phyloP scores from a whole-genome alignment of 192 early-diverging fungal species.

The Rhizophagus clarus region DNA sequence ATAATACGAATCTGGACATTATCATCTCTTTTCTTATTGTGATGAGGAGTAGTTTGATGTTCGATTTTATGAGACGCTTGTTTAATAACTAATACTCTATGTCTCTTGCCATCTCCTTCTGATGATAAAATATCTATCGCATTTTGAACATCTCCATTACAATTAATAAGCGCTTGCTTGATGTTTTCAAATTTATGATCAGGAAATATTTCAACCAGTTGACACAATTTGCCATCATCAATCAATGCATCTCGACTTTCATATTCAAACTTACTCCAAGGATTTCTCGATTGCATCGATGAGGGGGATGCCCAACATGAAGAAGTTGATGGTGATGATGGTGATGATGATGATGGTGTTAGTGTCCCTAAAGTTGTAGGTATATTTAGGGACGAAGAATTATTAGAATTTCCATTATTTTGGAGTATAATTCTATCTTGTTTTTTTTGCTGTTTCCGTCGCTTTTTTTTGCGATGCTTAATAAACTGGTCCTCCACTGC shows the following conservation, averaged over 20 bases:
- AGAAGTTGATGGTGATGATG: background rate
- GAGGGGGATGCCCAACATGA: background rate
- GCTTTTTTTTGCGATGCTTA: slow-evolving; percentile 29
- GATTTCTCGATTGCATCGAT: background rate
- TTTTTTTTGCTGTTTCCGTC: slow-evolving; percentile 21
- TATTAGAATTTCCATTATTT: background rate
- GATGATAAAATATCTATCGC: slow-evolving; percentile 42
- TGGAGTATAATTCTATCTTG: background rate
- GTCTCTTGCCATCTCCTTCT: background rate
- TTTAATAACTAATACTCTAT: background rate
- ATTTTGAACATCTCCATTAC: slow-evolving; percentile 35
- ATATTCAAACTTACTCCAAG: too few species aligned
- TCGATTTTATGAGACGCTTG: background rate
- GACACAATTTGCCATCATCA: slow-evolving; percentile 34
- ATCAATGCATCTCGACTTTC: slow-evolving; percentile 25
- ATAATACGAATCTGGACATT: slow-evolving; percentile 15
- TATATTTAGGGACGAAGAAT: background rate
- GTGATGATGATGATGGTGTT: background rate
- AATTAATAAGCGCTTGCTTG: slow-evolving; percentile 40
- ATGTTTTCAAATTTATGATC: slow-evolving; percentile 39
- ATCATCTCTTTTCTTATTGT: too few species aligned
- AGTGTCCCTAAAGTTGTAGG: background rate
- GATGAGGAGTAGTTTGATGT: too few species aligned
- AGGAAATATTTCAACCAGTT: slow-evolving; percentile 41
- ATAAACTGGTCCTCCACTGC: background rate